Evolutionary conservation across 2,329 filamentous ascomycete species (phyloP), one percentile per base, ranked within the genome.

Genomic region (Neobulgaria alba): DNA sequence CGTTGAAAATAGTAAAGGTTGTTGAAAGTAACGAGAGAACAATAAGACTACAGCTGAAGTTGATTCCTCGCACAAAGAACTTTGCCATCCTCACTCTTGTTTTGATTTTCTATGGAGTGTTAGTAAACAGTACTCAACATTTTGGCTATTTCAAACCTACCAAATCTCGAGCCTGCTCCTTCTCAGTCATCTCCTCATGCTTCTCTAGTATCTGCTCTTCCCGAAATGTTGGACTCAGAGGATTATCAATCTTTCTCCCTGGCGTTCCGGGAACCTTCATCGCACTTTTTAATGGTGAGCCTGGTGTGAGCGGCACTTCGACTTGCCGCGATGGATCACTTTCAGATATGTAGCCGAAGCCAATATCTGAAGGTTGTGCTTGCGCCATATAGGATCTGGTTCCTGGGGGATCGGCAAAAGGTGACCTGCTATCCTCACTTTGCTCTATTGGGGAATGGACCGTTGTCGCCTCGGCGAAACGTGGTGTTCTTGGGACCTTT

Each of bases 31-130:
- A 90, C 47, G 88, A 73, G 43, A 98, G 75, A 51, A 98, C 86
- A 60, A 98, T 95, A 46, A 96, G 73, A 62, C 85, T 90, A 71
- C 92, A 98, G 63, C 86, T 88, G 64, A 98, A 96, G 72, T 90
- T 95, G 66, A 96, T 85, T 42, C 87, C 83, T 51, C 92, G 83
- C n/a, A 98, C 79, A 48, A 94, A 77, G 55, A 96, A 82, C 69
- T 98, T 98, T 53, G 90, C 92, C 64, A 96, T 73, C 34, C 92
- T 80, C 23, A 96, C 89, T 52, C 87, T 79, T 26, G 82, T 82
- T 68, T 95, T 96, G 62, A 94, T 77, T 82, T 85, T 93, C 90
- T 95, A 59, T 34, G 52, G 54, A 61, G 57, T 48, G 61, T 71
- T 62, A 71, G 60, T 39, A 33, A 32, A 21, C 29, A 29, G 32